These are phyloP conservation scores for Dendrobium catenatum DNA, from an alignment of 106 monocot species.

Conservation along the genomic window DNA sequence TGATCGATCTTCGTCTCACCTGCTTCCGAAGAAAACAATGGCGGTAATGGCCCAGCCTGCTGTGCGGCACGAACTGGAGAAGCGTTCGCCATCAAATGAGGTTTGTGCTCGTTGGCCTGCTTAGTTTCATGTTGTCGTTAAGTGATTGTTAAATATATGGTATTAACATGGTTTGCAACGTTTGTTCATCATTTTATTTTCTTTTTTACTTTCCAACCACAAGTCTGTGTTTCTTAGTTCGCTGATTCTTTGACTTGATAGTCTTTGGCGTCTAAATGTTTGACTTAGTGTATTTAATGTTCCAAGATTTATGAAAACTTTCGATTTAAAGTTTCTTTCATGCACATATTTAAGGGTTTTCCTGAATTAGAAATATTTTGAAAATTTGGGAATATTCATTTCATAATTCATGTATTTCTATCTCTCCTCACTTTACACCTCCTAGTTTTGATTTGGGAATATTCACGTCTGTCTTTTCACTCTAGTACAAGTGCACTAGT, in stretches of 20 bases:
- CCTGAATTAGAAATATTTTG: no score
- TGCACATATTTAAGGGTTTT: no score
- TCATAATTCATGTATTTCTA: no score
- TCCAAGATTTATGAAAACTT: no score
- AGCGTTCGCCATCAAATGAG: neutral
- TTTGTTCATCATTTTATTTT: neutral
- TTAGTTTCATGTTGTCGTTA: neutral
- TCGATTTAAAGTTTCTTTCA: no score
- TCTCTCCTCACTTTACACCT: no score
- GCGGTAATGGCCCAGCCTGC: neutral
- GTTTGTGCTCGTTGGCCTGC: neutral
- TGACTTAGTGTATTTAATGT: no score
- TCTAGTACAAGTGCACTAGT: no score
- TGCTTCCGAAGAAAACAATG: neutral
- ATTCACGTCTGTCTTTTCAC: no score
- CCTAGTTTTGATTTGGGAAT: no score
- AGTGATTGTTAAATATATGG: neutral
- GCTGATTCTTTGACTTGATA: neutral
- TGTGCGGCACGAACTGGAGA: neutral
- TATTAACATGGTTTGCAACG: neutral
- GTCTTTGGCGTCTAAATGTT: neutral
- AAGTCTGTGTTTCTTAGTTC: neutral
- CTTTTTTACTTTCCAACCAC: neutral
- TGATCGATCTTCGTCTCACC: neutral
- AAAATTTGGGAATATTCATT: no score